A percentile compares a stretch with the other conserved stretches of the same genome.
Evolutionary conservation across 1,284 basidiomycete species (phyloP).

Genomic region (Trametes versicolor): DNA sequence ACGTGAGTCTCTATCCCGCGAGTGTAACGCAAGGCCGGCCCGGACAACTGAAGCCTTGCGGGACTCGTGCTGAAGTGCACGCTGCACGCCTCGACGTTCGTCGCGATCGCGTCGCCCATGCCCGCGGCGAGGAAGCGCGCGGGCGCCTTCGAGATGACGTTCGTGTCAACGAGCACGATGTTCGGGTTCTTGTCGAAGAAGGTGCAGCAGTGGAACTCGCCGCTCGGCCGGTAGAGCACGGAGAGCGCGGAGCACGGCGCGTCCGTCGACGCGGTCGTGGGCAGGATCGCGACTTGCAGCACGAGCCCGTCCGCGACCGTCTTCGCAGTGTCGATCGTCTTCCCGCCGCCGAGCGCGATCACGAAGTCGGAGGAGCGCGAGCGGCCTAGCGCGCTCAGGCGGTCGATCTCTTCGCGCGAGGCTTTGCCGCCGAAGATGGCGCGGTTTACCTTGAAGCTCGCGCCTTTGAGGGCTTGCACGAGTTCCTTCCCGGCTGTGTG

Average conservation of each 20-base stretch:
- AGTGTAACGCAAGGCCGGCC: too few species aligned
- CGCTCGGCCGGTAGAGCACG: conserved; percentile 46
- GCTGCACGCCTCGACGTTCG: conserved; percentile 47
- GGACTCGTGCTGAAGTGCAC: conserved; percentile 42
- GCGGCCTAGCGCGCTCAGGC: conserved; percentile 37
- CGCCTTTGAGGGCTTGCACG: conserved; percentile 38
- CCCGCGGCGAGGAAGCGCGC: conserved; percentile 47
- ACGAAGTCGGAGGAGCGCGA: conserved; percentile 42
- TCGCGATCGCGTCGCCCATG: conserved; percentile 49
- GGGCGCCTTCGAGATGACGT: conserved; percentile 45
- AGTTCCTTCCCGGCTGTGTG: conserved; percentile 44
- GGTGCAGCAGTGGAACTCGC: conserved; percentile 47
- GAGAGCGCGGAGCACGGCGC: conserved; percentile 49
- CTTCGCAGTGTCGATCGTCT: conserved; percentile 48
- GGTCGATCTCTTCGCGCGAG: conserved; percentile 44
- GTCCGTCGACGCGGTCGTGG: conserved; percentile 49
- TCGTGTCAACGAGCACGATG: conserved; percentile 48
- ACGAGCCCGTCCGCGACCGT: conserved; percentile 44
- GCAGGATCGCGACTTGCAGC: conserved; percentile 43
- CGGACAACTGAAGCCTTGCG: too few species aligned
- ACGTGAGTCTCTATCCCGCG: too few species aligned
- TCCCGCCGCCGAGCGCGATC: conserved; percentile 48
- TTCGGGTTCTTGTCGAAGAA: conserved; percentile 48
- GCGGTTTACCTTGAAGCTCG: conserved; percentile 42
- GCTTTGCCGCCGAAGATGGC: conserved; percentile 46